These are phyloP conservation scores for Aspergillus glaucus DNA, from an alignment of 2,329 filamentous ascomycete species.

Conservation along the genomic window DNA sequence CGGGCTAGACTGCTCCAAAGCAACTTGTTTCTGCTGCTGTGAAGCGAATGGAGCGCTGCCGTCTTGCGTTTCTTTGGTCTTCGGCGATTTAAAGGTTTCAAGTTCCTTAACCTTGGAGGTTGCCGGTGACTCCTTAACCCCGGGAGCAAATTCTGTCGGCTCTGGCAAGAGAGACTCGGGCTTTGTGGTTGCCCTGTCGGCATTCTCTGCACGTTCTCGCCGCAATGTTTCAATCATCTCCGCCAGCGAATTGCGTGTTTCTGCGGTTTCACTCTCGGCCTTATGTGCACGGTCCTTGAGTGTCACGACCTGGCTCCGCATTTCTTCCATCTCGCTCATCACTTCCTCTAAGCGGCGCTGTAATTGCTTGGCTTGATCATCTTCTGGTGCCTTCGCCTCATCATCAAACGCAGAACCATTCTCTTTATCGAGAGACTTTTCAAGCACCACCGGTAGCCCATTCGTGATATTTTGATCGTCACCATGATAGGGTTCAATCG, in stretches of 20 bases:
- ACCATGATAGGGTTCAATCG: conserved; percentile 40
- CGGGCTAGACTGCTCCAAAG: conserved; percentile 55
- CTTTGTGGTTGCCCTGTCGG: conserved; percentile 38
- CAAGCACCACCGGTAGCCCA: conserved; percentile 6
- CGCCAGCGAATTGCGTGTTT: conserved; percentile 66
- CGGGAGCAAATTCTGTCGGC: neutral
- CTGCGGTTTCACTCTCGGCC: conserved; percentile 70
- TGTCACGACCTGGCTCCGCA: conserved; percentile 71
- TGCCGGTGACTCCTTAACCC: neutral
- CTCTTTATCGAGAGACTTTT: conserved; percentile 6
- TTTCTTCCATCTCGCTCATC: conserved; percentile 70
- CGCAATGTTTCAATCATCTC: conserved; percentile 85
- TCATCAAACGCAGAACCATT: conserved; percentile 1
- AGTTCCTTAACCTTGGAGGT: conserved; percentile 8
- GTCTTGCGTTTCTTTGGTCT: conserved; percentile 34
- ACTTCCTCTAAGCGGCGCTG: conserved; percentile 71
- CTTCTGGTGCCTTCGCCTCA: conserved; percentile 11
- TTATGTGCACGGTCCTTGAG: conserved; percentile 72
- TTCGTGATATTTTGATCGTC: conserved; percentile 5
- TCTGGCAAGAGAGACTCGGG: conserved; percentile 6
- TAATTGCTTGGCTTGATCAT: conserved; percentile 42
- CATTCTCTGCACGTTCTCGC: conserved; percentile 54
- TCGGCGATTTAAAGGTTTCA: conserved; percentile 45
- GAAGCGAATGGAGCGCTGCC: conserved; percentile 38
- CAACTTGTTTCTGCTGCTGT: conserved; percentile 26